Evolutionary conservation across 2,329 filamentous ascomycete genomes (phyloP), one percentile per base, ranked within the genome.

Genomic region (Pseudopyricularia cyperi): DNA sequence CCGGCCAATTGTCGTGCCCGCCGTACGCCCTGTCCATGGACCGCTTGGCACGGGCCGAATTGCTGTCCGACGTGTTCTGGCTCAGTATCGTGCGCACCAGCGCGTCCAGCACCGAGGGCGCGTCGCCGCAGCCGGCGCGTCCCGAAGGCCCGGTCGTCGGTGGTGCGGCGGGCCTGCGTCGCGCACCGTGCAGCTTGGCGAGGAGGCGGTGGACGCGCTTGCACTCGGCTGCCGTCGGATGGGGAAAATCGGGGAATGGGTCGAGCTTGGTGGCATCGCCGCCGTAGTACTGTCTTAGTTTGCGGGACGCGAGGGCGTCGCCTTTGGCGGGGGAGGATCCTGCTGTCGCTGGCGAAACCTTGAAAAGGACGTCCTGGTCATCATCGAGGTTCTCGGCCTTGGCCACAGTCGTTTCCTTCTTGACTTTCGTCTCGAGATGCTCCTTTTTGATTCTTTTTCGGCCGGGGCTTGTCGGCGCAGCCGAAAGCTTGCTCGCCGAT

Each of bases 1-100:
- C 79, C 57, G 88, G 79, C 84, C 85, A 91, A 61, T 89, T 72
- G 7, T 89, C 82, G 52, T 83, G 87, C 58, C 83, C 80, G 5
- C 83, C 84, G 9, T 83, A 68, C 7, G 84, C 80, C 42, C 76
- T 71, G 32, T 80, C 63, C 3, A 84, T 66, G 17, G 79, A 71
- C 1, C 86, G 74, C 17, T 76, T 61, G 3, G 83, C 78, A 0
- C 93, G 71, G 6, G 86, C 84, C 39, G 71, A 74, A 19, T 80
- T 80, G 0, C 86, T 82, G 26, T 72, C 71, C 1, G 69, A 70
- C 0, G 75, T 78, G 7, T 73, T 70, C 1, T 71, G 73, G 51
- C 76, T 79, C 19, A 80, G 62, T 15, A 75, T 60, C 0, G 76
- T 79, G 54, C 77, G 67, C 8, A 79, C 60, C 39, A 79, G 63